phyloP scores from a whole-genome alignment of 805 yeast species.

The Teunomyces panamensis region DNA sequence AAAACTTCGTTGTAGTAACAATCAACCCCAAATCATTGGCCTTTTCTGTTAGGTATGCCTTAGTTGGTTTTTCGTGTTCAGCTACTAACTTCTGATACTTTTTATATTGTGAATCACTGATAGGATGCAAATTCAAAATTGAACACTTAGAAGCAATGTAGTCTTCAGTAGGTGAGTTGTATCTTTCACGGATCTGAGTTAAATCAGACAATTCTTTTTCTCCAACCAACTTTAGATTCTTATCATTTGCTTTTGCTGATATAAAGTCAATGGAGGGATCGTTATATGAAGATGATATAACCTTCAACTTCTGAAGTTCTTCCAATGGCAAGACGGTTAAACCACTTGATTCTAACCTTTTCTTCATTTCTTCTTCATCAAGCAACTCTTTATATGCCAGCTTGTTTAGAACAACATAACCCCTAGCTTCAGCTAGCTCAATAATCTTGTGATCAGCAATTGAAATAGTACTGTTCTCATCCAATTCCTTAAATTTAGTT shows the following conservation, averaged over 20 bases:
- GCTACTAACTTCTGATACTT: constrained; percentile 15
- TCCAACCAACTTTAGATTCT: constrained; percentile 12
- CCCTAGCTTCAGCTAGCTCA: constrained; percentile 21
- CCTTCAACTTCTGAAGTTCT: constrained; percentile 17
- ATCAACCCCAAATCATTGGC: constrained; percentile 35
- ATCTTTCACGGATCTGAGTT: constrained; percentile 10
- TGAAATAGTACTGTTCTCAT: constrained; percentile 20
- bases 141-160: constrained; percentile 23
- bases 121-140: constrained; percentile 11
- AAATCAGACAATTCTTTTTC: constrained; percentile 15
- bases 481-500: constrained; percentile 30
- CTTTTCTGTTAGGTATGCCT: constrained; percentile 29
- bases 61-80: constrained; percentile 32
- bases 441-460: constrained; percentile 23
- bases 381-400: constrained; percentile 26
- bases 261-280: constrained; percentile 25
- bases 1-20: constrained; percentile 25
- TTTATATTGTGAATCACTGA: constrained; percentile 10
- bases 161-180: constrained; percentile 20
- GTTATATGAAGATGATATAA: constrained; percentile 8
- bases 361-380: constrained; percentile 35
- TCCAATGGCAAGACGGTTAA: constrained; percentile 29
- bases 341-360: constrained; percentile 27
- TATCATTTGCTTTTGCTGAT: constrained; percentile 7
- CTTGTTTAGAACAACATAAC: constrained; percentile 24